phyloP scores from a whole-genome alignment of 2,329 filamentous ascomycete species.

The Achaetomium macrosporum region DNA sequence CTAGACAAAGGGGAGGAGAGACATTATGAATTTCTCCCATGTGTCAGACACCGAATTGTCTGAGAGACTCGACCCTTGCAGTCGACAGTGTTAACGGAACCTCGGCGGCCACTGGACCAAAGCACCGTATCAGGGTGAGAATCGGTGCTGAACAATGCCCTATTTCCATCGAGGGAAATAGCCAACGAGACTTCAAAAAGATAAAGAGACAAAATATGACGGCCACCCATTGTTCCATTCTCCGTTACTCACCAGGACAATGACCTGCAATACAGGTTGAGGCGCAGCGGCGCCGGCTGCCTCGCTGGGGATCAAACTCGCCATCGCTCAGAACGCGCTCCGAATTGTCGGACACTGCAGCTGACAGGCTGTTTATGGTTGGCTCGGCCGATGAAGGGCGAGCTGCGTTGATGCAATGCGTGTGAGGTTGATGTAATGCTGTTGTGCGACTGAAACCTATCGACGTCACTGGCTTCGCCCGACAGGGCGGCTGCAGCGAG shows the following conservation, averaged over 20 bases:
- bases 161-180: too few relatives aligned
- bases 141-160: too few relatives aligned
- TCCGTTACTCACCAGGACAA: conserved; percentile 59
- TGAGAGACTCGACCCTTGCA: neutral
- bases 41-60: neutral
- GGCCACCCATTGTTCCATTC: too few relatives aligned
- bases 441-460: too few relatives aligned
- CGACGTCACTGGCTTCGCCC: too few relatives aligned
- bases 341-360: neutral
- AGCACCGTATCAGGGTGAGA: too few relatives aligned
- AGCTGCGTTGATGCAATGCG: too few relatives aligned
- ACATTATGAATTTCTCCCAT: neutral
- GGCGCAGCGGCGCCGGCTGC: conserved; percentile 24
- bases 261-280: conserved; percentile 61
- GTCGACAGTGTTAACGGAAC: neutral
- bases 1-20: neutral
- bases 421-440: too few relatives aligned
- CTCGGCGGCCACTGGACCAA: too few relatives aligned
- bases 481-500: too few relatives aligned
- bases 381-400: too few relatives aligned
- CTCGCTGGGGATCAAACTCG: neutral
- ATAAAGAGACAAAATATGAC: neutral
- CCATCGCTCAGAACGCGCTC: neutral
- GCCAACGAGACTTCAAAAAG: neutral
- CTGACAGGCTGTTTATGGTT: neutral